Percentiles rank a stretch among this genome's conserved stretches.
These are phyloP conservation scores for Microcyclosporella mali DNA, from an alignment of 2,329 filamentous ascomycete species.

Conservation along the genomic window DNA sequence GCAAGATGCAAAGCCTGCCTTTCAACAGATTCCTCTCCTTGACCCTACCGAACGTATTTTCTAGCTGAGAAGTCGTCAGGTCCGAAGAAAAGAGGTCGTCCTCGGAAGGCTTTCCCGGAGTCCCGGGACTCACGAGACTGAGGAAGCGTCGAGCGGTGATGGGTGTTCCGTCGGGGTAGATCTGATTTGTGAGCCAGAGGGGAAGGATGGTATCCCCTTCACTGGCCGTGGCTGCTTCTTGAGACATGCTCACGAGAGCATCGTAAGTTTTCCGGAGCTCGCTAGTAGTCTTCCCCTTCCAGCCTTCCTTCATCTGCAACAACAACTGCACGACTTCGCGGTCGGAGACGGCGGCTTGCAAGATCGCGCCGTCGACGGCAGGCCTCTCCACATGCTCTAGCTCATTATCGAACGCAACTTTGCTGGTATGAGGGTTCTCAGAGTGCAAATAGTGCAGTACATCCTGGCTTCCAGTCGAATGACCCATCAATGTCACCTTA, in stretches of 20 bases:
- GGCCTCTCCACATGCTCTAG: slow-evolving; percentile 15
- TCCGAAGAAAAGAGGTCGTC: no score
- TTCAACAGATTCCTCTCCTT: slow-evolving; percentile 28
- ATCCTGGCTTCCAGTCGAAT: slow-evolving; percentile 21
- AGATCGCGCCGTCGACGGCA: slow-evolving; percentile 21
- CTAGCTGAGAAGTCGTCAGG: no score
- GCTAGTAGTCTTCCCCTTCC: slow-evolving; percentile 13
- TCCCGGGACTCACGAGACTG: no score
- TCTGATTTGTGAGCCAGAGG: no score
- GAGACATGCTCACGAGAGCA: slow-evolving; percentile 18
- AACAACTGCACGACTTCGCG: slow-evolving; percentile 18
- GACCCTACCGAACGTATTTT: no score
- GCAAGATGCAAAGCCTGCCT: slow-evolving; percentile 34
- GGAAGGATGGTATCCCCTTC: no score
- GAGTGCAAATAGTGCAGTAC: slow-evolving; percentile 21
- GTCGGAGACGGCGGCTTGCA: slow-evolving; percentile 23
- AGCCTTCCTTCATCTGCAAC: slow-evolving; percentile 15
- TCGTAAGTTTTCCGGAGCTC: slow-evolving; percentile 13
- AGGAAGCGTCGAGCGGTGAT: no score
- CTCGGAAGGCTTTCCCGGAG: no score
- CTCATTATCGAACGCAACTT: slow-evolving; percentile 11
- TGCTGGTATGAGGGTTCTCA: slow-evolving; percentile 17
- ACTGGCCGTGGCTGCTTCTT: slow-evolving; percentile 27
- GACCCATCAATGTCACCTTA: slow-evolving; percentile 21
- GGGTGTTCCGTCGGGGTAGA: no score